phyloP scores from a whole-genome alignment of 2,329 filamentous ascomycete genomes.

The Cryphonectria parasitica region DNA sequence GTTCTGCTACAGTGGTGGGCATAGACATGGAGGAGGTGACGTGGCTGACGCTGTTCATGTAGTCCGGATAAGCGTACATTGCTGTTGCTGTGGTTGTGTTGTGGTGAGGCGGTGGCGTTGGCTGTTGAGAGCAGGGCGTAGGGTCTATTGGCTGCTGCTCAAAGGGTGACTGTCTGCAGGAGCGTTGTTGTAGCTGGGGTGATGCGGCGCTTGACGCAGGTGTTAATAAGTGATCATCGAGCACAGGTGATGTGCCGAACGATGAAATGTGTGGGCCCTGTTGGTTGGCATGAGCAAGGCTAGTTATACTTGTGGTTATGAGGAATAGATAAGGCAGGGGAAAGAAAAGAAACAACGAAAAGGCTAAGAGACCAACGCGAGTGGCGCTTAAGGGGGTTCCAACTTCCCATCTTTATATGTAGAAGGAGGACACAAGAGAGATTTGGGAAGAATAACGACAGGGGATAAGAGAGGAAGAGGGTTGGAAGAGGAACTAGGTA shows the following conservation, averaged over 20 bases:
- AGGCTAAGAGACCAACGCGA: background rate
- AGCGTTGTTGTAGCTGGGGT: conserved; percentile 49
- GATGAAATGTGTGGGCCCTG: conserved; percentile 43
- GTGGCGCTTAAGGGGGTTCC: background rate
- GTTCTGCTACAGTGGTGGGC: conserved; percentile 42
- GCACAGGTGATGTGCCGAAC: conserved; percentile 42
- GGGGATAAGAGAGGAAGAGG: background rate
- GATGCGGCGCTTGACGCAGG: conserved; percentile 55
- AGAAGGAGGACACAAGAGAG: background rate
- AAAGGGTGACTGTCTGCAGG: conserved; percentile 33
- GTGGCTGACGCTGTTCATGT: conserved; percentile 47
- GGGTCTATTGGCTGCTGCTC: conserved; percentile 41
- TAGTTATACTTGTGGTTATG: background rate
- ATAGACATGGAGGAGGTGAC: conserved; percentile 51
- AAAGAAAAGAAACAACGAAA: conserved; percentile 23
- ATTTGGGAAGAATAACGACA: background rate
- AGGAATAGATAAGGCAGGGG: conserved; percentile 12
- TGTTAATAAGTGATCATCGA: conserved; percentile 47
- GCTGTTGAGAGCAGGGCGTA: conserved; percentile 46
- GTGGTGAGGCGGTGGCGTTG: conserved; percentile 47
- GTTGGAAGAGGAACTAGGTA: background rate
- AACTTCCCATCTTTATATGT: conserved; percentile 7
- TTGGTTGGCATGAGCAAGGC: conserved; percentile 25
- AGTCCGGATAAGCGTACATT: conserved; percentile 49
- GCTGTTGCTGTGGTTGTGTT: conserved; percentile 43